Percentiles rank a stretch among this genome's conserved stretches.
Conservation (phyloP, 2,329 filamentous ascomycete species). For the Xylaria sp. region DNA sequence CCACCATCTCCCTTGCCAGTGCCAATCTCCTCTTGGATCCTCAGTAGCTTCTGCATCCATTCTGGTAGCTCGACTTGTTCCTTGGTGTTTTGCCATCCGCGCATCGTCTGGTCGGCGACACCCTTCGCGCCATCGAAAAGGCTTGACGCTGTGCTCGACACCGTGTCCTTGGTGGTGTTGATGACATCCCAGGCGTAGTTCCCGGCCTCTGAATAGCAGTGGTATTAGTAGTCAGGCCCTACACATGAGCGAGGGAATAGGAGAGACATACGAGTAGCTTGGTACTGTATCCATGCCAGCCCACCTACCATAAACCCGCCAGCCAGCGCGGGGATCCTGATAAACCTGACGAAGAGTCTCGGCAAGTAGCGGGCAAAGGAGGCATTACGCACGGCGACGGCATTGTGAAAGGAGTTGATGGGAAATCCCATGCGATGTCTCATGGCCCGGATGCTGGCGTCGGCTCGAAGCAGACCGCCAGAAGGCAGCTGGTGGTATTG, state of each 20-base stretch:
- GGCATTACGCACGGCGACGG: slow-evolving; percentile 70
- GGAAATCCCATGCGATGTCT: slow-evolving; percentile 78
- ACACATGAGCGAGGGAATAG: not conserved
- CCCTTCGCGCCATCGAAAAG: slow-evolving; percentile 78
- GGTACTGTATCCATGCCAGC: slow-evolving; percentile 93
- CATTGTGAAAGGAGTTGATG: slow-evolving; percentile 87
- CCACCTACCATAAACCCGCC: slow-evolving; percentile 88
- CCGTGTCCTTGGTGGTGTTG: slow-evolving; percentile 76
- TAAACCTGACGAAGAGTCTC: slow-evolving; percentile 89
- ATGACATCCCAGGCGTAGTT: slow-evolving; percentile 74
- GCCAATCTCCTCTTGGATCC: slow-evolving; percentile 69
- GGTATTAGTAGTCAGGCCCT: slow-evolving; percentile 20
- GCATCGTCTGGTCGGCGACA: slow-evolving; percentile 81
- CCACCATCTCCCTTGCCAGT: slow-evolving; percentile 59
- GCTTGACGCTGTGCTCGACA: slow-evolving; percentile 73
- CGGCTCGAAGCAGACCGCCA: slow-evolving; percentile 74
- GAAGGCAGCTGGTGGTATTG: slow-evolving; percentile 74
- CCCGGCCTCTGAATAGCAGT: slow-evolving; percentile 56
- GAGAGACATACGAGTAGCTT: slow-evolving; percentile 79
- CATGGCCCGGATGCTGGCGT: slow-evolving; percentile 70
- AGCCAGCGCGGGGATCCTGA: slow-evolving; percentile 88
- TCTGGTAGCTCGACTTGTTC: slow-evolving; percentile 76
- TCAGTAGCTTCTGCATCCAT: slow-evolving; percentile 82
- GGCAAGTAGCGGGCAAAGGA: slow-evolving; percentile 78
- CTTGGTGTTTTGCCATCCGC: slow-evolving; percentile 86